Base-by-base conservation (phyloP, 805 yeast species). In the Kodamaea fukazawae region DNA sequence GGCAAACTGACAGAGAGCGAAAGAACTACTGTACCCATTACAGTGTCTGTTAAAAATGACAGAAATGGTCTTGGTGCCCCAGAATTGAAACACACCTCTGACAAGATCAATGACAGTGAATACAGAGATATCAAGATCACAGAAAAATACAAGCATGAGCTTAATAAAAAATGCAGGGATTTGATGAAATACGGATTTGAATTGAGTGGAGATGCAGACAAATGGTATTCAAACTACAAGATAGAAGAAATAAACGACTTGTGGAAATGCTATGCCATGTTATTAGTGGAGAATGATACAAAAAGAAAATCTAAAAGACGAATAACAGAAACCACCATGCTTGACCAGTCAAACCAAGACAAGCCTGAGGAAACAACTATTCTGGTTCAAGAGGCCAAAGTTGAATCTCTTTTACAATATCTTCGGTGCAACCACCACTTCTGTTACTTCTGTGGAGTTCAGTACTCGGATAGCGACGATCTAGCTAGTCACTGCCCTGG, bases 401-500 rank as follows among this genome's bases (percentile, higher is more conserved):
- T 71, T 13, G 49, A 42, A 25, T 50, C 55, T n/a, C 48, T 75
- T 7, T 54, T 71, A 22, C 47, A 50, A 4, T 71, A 67, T 43
- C 50, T 76, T 17, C 54, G 81, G 25, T 46, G 61, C 1, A 58
- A 55, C 9, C 65, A 66, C 40, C 45, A 53, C 41, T 78, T 70
- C 48, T 78, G 83, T 48, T 71, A 58, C 49, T 78, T 63, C 55
- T 78, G 83, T 54, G 81, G 81, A 1, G 50, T 53, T 3, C 45
- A 46, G 25, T 78, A 60, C 47, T 52, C 54, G 1, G 58, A 55
- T 41, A 60, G 56, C 36, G 45, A 49, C 1, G 80, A 76, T 20
- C 45, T 78, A 14, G 58, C 41, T 11, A 48, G 53, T 11, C 54
- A 60, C 37, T 78, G 83, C 50, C 83, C 83, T 2, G 83, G 83